phyloP scores from a whole-genome alignment of 495 filamentous ascomycete genomes.

The Penicillium bialowiezense region DNA sequence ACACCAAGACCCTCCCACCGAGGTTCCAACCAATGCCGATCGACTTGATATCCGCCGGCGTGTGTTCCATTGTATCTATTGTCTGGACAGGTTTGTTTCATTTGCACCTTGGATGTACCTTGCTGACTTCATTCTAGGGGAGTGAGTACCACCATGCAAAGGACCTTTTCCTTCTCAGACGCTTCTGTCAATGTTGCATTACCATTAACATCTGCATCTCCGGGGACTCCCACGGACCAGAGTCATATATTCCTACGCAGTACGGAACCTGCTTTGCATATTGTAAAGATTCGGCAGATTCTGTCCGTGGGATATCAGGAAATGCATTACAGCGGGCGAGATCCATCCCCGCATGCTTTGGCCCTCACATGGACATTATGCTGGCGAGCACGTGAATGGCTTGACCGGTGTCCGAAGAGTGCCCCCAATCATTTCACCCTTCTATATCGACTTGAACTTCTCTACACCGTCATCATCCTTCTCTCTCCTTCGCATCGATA shows the following conservation, averaged over 20 bases:
- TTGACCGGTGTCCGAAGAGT: slow-evolving; percentile 55
- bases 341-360: slow-evolving; percentile 57
- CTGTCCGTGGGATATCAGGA: slow-evolving; percentile 82
- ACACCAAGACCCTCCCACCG: slow-evolving; percentile 80
- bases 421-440: slow-evolving; percentile 58
- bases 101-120: not conserved
- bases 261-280: slow-evolving; percentile 52
- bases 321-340: slow-evolving; percentile 68
- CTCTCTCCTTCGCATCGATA: slow-evolving; percentile 69
- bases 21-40: slow-evolving; percentile 55
- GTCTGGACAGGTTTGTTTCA: slow-evolving; percentile 69
- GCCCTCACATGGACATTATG: slow-evolving; percentile 62
- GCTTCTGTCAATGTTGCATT: slow-evolving; percentile 73
- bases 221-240: slow-evolving; percentile 30
- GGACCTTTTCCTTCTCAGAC: slow-evolving; percentile 89
- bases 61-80: slow-evolving; percentile 84
- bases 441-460: slow-evolving; percentile 74
- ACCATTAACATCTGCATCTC: slow-evolving; percentile 36
- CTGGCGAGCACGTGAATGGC: slow-evolving; percentile 64
- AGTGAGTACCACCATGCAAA: slow-evolving; percentile 73
- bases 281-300: slow-evolving; percentile 72
- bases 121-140: slow-evolving; percentile 48
- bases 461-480: slow-evolving; percentile 82
- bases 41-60: slow-evolving; percentile 72
- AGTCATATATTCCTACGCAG: slow-evolving; percentile 47